Conservation (phyloP, 768 basidiomycete genomes). For the Scleroderma bovista region DNA sequence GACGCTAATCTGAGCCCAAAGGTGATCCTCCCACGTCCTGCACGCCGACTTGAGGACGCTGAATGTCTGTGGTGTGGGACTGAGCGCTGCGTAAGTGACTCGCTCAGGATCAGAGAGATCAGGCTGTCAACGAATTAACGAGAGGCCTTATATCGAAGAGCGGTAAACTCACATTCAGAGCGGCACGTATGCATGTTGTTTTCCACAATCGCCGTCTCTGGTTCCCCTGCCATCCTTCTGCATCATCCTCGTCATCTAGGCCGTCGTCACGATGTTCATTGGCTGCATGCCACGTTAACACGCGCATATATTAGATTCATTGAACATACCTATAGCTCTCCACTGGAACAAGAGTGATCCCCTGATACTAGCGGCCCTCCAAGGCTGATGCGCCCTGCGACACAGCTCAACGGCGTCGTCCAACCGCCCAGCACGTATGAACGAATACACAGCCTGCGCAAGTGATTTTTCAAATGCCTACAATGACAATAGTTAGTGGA, state of each 20-base stretch:
- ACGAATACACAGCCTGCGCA: slow-evolving; percentile 71
- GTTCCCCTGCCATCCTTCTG: slow-evolving; percentile 68
- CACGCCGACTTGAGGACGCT: slow-evolving; percentile 67
- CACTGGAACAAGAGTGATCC: slow-evolving; percentile 78
- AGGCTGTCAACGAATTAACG: slow-evolving; percentile 31
- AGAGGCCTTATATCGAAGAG: neutral
- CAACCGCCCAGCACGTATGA: slow-evolving; percentile 78
- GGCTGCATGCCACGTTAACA: slow-evolving; percentile 31
- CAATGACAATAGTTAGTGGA: neutral
- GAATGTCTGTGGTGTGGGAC: slow-evolving; percentile 63
- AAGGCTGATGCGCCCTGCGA: slow-evolving; percentile 78
- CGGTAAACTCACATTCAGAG: slow-evolving; percentile 57
- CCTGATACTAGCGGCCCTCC: slow-evolving; percentile 86
- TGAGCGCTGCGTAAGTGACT: slow-evolving; percentile 82
- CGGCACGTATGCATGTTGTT: slow-evolving; percentile 71
- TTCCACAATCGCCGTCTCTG: slow-evolving; percentile 81
- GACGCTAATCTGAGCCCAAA: slow-evolving; percentile 86
- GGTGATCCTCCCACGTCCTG: slow-evolving; percentile 89
- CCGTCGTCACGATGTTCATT: slow-evolving; percentile 46
- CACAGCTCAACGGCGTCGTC: slow-evolving; percentile 83
- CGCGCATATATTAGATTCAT: neutral
- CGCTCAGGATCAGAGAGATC: slow-evolving; percentile 68
- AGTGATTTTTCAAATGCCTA: slow-evolving; percentile 81
- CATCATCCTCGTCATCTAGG: slow-evolving; percentile 37
- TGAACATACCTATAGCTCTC: slow-evolving; percentile 57